Evolutionary conservation across 192 early-diverging fungal species (phyloP), one percentile per base, ranked within the genome.

Genomic region (Rhizophlyctis rosea): DNA sequence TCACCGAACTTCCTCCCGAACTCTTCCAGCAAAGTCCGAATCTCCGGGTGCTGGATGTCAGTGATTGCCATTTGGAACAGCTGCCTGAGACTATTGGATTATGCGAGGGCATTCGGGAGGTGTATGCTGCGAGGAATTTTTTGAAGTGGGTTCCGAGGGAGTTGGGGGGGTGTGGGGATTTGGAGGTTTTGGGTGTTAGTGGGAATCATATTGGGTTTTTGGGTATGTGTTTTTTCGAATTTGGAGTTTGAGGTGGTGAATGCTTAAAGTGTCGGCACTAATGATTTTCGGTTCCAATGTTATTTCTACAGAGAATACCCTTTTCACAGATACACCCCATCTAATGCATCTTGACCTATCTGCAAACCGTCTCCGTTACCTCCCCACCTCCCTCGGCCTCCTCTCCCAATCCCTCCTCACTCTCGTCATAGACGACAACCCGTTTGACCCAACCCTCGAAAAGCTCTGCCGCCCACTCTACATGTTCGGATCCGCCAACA

Each of bases 301-400:
- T 57, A 14, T 34, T 34, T 57, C 56, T 4, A 29, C 57, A 68
- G 67, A 21, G 2, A 36, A 53, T 14, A 14, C 50, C 18, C 25
- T 71, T 7, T 75, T 65, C 51, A 21, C 61, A 39, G 28, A 44
- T n/a, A 52, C 74, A 34, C 4, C 11, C 50, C 24, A 39, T 16
- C 51, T 80, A 44, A 65, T 53, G 34, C 68, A 64, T 7, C 63
- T 80, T 9, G 64, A 64, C 35, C 54, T 80, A 5, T 69, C 64
- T 32, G 61, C 65, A 52, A 80, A 80, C 60, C 53, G 32, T 11
- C 54, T 80, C 1, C 56, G 66, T 3, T 59, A 44, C 21, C 58
- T 80, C 21, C 78, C 78, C 2, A 54, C 79, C 11, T 81, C 79
- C 4, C 55, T 81, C 14, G 79, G 79, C 7, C 47, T 76, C 1